These are phyloP conservation scores for Aphanomyces stellatus DNA, from an alignment of 352 stramenopile species.

Conservation along the genomic window DNA sequence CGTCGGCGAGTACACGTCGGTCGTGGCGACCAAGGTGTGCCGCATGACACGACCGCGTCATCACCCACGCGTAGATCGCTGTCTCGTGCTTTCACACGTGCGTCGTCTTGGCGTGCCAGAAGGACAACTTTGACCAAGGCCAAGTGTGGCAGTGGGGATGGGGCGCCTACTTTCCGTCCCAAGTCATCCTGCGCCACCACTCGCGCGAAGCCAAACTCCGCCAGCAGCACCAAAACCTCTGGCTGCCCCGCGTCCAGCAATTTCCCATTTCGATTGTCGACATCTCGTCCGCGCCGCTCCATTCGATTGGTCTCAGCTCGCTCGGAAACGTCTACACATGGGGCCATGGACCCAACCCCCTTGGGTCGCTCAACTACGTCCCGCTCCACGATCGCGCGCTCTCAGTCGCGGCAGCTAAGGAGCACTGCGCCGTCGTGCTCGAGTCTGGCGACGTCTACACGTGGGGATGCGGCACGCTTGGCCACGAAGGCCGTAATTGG, in stretches of 20 bases:
- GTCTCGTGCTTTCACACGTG: slow-evolving; percentile 70
- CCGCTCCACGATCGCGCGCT: slow-evolving; percentile 9
- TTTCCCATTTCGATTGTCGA: slow-evolving; percentile 46
- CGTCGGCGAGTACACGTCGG: slow-evolving; percentile 2
- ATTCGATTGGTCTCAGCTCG: slow-evolving; percentile 64
- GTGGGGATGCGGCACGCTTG: slow-evolving; percentile 61
- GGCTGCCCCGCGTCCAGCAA: slow-evolving; percentile 47
- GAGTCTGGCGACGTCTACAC: slow-evolving; percentile 55
- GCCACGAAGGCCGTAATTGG: slow-evolving; percentile 63
- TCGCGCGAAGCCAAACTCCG: slow-evolving; percentile 4
- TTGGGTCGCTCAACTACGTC: slow-evolving; percentile 21
- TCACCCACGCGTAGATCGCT: slow-evolving; percentile 37
- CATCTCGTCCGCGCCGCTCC: slow-evolving; percentile 64
- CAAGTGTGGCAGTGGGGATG: slow-evolving; percentile 79
- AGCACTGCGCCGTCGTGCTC: slow-evolving; percentile 70
- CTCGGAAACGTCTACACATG: slow-evolving; percentile 66
- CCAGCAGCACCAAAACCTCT: slow-evolving; percentile 30
- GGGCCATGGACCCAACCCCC: slow-evolving; percentile 56
- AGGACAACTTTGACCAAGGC: slow-evolving; percentile 36
- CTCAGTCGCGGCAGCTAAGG: slow-evolving; percentile 59
- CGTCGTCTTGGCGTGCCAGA: slow-evolving; percentile 44
- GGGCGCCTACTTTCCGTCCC: slow-evolving; percentile 53
- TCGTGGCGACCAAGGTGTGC: slow-evolving; percentile 9
- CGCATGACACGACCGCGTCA: slow-evolving; percentile 29
- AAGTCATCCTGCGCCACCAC: slow-evolving; percentile 27